phyloP scores from a whole-genome alignment of 1,139 yeast species.

The Sugiyamaella sp. region DNA sequence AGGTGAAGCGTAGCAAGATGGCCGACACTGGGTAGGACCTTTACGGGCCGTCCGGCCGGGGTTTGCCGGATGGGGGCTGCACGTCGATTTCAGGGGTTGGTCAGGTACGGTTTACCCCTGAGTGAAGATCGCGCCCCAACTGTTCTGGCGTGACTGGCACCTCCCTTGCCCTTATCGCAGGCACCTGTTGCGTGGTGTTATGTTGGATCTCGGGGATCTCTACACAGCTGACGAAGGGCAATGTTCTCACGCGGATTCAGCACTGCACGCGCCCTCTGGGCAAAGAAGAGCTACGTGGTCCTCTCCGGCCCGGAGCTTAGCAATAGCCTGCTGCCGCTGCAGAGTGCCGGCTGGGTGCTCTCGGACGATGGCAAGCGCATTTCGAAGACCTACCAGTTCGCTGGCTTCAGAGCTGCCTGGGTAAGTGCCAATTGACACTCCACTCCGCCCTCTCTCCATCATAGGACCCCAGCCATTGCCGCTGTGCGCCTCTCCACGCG shows the following conservation, averaged over 20 bases:
- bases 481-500: too few species aligned
- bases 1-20: not conserved
- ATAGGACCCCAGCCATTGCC: too few species aligned
- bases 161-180: not conserved
- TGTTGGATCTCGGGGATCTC: not conserved
- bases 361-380: conserved; percentile 20
- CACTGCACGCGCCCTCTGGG: not conserved
- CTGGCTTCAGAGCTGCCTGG: conserved; percentile 33
- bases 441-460: too few species aligned
- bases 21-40: not conserved
- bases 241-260: conserved; percentile 3
- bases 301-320: not conserved
- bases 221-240: not conserved
- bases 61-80: not conserved
- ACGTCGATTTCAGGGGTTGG: not conserved
- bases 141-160: not conserved
- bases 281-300: conserved; percentile 2
- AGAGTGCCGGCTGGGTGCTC: conserved; percentile 24
- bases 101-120: not conserved
- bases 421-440: conserved; percentile 25
- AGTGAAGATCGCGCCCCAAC: not conserved
- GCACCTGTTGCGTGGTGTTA: not conserved
- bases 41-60: too few species aligned
- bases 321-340: conserved; percentile 12
- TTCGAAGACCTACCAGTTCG: conserved; percentile 27